Evolutionary conservation across 192 early-diverging fungal genomes (phyloP), one percentile per base, ranked within the genome.

Genomic region (Coemansia sp.): DNA sequence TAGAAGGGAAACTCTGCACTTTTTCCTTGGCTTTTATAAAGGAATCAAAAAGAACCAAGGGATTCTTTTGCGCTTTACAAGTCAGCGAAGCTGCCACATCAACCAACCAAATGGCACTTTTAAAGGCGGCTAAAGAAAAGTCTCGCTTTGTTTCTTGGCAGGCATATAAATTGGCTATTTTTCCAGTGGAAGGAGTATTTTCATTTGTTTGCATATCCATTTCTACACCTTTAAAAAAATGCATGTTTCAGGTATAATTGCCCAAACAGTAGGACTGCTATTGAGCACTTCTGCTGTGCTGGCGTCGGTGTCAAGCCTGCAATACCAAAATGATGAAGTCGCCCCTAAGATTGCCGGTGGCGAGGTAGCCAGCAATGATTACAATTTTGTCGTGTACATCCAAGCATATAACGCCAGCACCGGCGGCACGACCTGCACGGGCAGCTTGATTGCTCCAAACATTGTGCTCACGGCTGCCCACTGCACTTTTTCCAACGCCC

Each of bases 401-500:
- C 40, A 61, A 31, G 41, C 40, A 16, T 38, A 34, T 32, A 50
- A 40, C n/a, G 10, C 26, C 14, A 46, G 36, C 0, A 42, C 28
- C 20, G 49, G 54, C 0, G 28, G 42, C 10, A 52, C 49, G 5
- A 38, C 50, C 32, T 81, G 79, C 51, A 76, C 74, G 0, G 67
- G 70, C 11, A 62, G 63, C 6, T 56, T 81, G 36, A 64, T 81
- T 39, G 64, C 70, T 1, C 54, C 69, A 16, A 74, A 77, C 11
- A 48, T 66, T 9, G 66, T 81, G 21, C 51, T 81, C 11, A 71
- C 74, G 0, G 80, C 80, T 0, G 80, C 60, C 0, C 80, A 81
- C 37, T 81, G 80, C 40, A 46, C 59, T 0, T 60, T 58, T 26
- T 30, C 36, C 6, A 52, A 38, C 18, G n/a, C 15, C 8, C 30